Evolutionary conservation across 1,284 basidiomycete species (phyloP).

Genomic region (Ceratobasidium sp.): DNA sequence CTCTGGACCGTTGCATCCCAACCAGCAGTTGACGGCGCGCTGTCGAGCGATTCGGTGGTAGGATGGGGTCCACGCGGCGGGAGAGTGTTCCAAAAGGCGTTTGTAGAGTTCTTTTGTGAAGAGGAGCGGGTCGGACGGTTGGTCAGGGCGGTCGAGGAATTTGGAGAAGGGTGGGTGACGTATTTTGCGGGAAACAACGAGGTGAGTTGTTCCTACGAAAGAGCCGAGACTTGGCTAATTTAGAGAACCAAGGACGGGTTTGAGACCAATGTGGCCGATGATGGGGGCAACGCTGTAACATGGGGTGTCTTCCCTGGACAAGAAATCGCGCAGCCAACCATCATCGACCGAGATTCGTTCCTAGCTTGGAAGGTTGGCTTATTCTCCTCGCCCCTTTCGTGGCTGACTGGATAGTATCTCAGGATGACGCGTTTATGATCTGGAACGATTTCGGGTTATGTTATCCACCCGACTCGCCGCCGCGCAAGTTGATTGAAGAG

Average conservation of each 20-base stretch:
- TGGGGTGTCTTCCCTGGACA: slow-evolving; percentile 99
- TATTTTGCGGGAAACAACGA: slow-evolving; percentile 86
- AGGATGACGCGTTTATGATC: slow-evolving; percentile 97
- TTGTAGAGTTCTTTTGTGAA: slow-evolving; percentile 95
- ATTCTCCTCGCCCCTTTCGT: slow-evolving; percentile 7
- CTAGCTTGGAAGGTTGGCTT: slow-evolving; percentile 84
- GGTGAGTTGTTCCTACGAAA: slow-evolving; percentile 59
- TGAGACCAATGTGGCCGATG: slow-evolving; percentile 81
- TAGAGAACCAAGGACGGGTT: slow-evolving; percentile 73
- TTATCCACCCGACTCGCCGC: slow-evolving; percentile 79
- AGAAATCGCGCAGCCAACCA: slow-evolving; percentile 96
- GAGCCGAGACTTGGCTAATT: not conserved
- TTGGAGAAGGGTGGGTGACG: slow-evolving; percentile 75
- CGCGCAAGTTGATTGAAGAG: slow-evolving; percentile 76
- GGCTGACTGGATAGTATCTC: slow-evolving; percentile 47
- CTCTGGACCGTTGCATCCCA: slow-evolving; percentile 99
- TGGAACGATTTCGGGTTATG: slow-evolving; percentile 96
- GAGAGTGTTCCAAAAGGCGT: slow-evolving; percentile 97
- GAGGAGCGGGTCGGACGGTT: slow-evolving; percentile 71
- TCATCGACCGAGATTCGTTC: slow-evolving; percentile 94
- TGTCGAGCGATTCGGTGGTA: slow-evolving; percentile 78
- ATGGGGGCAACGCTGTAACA: slow-evolving; percentile 93
- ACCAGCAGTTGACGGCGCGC: slow-evolving; percentile 87
- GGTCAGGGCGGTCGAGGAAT: slow-evolving; percentile 65
- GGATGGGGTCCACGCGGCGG: slow-evolving; percentile 95